Evolutionary conservation across 306 rosid genomes (phyloP).

Genomic region (Trifolium dubium): DNA sequence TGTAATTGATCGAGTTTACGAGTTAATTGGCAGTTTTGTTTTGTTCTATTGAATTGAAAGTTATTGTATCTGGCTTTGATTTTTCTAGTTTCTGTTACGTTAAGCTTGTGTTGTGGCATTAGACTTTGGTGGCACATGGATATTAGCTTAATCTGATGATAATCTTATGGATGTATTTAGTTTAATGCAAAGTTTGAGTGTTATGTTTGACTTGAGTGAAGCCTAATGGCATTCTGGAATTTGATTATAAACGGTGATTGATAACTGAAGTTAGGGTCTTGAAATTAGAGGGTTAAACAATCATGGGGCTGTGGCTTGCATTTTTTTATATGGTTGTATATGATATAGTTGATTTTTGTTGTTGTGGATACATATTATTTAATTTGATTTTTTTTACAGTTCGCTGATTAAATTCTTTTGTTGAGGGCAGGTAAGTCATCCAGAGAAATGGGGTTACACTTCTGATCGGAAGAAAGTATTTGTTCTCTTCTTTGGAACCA

Average conservation of each 20-base stretch:
- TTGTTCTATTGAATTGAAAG: background rate
- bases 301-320: background rate
- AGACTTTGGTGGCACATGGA: background rate
- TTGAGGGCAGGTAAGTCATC: constrained; percentile 81
- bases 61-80: constrained; percentile 22
- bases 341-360: background rate
- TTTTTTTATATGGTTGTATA: background rate
- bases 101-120: background rate
- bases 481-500: constrained; percentile 91
- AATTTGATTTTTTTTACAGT: background rate
- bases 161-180: background rate
- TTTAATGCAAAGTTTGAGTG: background rate
- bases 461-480: constrained; percentile 92
- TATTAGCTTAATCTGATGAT: constrained; percentile 16
- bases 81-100: constrained; percentile 8
- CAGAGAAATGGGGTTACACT: constrained; percentile 84
- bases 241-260: constrained; percentile 12
- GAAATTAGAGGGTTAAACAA: background rate
- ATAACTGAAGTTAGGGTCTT: constrained; percentile 7
- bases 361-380: background rate
- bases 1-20: background rate
- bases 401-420: constrained; percentile 45
- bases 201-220: background rate
- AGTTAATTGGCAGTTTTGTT: background rate
- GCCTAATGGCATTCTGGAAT: background rate